Conservation (phyloP, 192 early-diverging fungal genomes). For the Coemansia sp. region DNA sequence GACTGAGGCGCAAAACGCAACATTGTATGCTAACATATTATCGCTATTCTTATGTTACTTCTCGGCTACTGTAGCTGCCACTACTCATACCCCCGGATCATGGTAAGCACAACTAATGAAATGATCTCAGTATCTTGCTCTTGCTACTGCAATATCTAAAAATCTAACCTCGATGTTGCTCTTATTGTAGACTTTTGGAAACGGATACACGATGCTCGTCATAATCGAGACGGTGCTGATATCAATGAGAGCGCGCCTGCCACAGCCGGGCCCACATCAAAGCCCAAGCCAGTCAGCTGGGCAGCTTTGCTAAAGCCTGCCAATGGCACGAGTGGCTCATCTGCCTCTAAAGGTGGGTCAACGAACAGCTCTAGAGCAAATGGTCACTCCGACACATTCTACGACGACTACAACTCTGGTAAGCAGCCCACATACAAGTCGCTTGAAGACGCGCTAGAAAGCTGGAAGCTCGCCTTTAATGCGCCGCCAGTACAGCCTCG, state of each 20-base stretch:
- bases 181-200: constrained; percentile 6
- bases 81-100: constrained; percentile 14
- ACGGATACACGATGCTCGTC: constrained; percentile 2
- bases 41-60: background rate
- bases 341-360: constrained; percentile 59
- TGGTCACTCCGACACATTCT: constrained; percentile 73
- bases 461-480: constrained; percentile 27
- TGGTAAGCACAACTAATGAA: background rate
- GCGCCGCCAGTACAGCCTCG: constrained; percentile 71
- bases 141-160: background rate
- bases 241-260: background rate
- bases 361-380: constrained; percentile 19
- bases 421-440: constrained; percentile 27
- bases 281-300: constrained; percentile 42
- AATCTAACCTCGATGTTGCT: background rate
- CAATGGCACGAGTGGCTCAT: background rate
- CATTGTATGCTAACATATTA: background rate
- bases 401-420: background rate
- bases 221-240: background rate
- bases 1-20: background rate
- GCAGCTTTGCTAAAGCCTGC: constrained; percentile 34
- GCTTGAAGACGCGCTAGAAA: constrained; percentile 39
- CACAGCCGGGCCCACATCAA: constrained; percentile 13
- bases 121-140: background rate
- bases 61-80: background rate